These are phyloP conservation scores for Berberis thunbergii DNA, from an alignment of 164 flowering plant genomes.

Conservation along the genomic window DNA sequence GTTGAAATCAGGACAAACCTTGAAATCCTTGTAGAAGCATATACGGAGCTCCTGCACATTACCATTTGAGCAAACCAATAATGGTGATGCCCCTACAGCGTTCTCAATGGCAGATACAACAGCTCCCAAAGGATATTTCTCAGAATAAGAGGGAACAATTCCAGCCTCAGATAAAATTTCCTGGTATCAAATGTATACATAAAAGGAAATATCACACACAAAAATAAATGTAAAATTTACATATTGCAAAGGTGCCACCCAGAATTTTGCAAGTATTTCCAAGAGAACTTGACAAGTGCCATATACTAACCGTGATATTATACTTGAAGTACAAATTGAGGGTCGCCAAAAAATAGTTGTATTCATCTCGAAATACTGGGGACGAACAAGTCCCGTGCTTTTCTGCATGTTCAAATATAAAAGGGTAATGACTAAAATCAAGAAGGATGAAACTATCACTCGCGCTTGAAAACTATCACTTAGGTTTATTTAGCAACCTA, in stretches of 20 bases:
- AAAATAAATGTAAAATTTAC: neutral
- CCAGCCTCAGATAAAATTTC: constrained; percentile 64
- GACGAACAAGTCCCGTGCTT: constrained; percentile 86
- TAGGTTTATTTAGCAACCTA: no score
- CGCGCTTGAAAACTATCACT: no score
- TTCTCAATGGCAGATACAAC: constrained; percentile 68
- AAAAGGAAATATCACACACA: neutral
- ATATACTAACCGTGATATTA: constrained; percentile 63
- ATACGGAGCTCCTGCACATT: constrained; percentile 63
- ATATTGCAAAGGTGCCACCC: neutral
- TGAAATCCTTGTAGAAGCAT: constrained; percentile 81
- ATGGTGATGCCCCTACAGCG: constrained; percentile 61
- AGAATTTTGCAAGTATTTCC: no score
- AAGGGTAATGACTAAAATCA: neutral
- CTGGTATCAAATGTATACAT: constrained; percentile 20
- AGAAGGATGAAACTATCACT: no score
- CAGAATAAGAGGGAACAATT: constrained; percentile 59
- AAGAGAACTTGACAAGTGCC: neutral
- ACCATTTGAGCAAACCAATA: constrained; percentile 47
- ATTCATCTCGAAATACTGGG: constrained; percentile 65
- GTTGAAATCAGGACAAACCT: constrained; percentile 30
- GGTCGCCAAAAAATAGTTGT: constrained; percentile 52
- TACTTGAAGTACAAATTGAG: constrained; percentile 72
- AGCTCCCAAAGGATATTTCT: constrained; percentile 70
- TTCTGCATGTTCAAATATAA: constrained; percentile 24